phyloP scores from a whole-genome alignment of 2,329 filamentous ascomycete species.

The Paraphaeosphaeria sporulosa region DNA sequence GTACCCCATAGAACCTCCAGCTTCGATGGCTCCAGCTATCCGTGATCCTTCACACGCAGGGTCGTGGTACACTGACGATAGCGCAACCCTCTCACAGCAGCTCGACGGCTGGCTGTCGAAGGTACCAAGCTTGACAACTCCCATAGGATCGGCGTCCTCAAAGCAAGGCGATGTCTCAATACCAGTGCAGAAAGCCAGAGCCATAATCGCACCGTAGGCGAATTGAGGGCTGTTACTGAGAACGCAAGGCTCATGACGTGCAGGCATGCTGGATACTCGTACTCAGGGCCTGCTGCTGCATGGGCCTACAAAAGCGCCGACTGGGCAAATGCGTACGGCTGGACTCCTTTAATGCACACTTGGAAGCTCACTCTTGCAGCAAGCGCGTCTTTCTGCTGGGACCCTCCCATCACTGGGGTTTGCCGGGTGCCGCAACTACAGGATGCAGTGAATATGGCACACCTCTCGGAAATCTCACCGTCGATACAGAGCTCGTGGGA shows the following conservation, averaged over 20 bases:
- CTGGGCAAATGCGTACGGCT: slow-evolving; percentile 71
- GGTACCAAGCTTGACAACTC: slow-evolving; percentile 72
- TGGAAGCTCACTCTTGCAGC: slow-evolving; percentile 48
- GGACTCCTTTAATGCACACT: neutral
- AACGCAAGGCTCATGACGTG: slow-evolving; percentile 37
- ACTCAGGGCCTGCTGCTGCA: slow-evolving; percentile 89
- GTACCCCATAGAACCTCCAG: slow-evolving; percentile 8
- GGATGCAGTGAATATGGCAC: slow-evolving; percentile 75
- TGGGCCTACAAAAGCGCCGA: slow-evolving; percentile 94
- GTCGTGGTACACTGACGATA: slow-evolving; percentile 80
- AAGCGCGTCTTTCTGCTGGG: slow-evolving; percentile 93
- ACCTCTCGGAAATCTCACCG: slow-evolving; percentile 72
- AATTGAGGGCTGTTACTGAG: slow-evolving; percentile 8
- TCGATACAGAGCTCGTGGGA: slow-evolving; percentile 68
- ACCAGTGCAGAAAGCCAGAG: slow-evolving; percentile 76
- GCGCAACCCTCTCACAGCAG: slow-evolving; percentile 67
- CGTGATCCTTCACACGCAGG: slow-evolving; percentile 79
- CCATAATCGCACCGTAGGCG: slow-evolving; percentile 91
- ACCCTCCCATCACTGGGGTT: slow-evolving; percentile 87
- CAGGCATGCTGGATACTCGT: slow-evolving; percentile 92
- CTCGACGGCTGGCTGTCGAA: slow-evolving; percentile 77
- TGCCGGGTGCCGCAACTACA: slow-evolving; percentile 79
- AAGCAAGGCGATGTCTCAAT: slow-evolving; percentile 54
- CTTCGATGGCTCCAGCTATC: slow-evolving; percentile 14
- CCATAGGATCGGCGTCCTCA: slow-evolving; percentile 58